Conservation (phyloP, 768 basidiomycete species). For the Podaxis pistillaris region DNA sequence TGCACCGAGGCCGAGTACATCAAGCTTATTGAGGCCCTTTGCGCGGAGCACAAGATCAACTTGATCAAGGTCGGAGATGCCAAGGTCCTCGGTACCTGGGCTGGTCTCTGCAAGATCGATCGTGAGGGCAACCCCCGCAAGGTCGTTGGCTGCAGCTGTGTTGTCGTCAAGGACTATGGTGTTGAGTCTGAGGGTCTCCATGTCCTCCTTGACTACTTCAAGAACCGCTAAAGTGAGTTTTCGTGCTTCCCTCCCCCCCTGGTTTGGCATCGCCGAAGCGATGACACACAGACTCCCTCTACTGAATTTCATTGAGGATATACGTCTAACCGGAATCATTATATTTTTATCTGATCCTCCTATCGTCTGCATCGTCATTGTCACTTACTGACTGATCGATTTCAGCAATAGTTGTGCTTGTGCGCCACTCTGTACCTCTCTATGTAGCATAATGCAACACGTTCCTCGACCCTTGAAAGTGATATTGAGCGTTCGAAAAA, state of each 20-base stretch:
- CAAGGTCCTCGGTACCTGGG: conserved; percentile 98
- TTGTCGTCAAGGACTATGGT: conserved; percentile 98
- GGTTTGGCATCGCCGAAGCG: conserved; percentile 28
- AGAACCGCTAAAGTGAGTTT: conserved; percentile 70
- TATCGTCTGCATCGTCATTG: background rate
- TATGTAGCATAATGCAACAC: conserved; percentile 11
- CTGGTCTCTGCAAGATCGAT: conserved; percentile 99
- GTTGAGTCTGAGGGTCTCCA: conserved; percentile 92
- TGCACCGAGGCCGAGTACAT: conserved; percentile 99
- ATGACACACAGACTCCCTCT: conserved; percentile 95
- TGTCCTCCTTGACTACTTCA: conserved; percentile 95
- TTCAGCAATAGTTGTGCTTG: conserved; percentile 6
- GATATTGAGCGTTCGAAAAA: background rate
- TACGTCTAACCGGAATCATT: conserved; percentile 88
- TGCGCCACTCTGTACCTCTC: conserved; percentile 7
- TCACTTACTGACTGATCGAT: conserved; percentile 15
- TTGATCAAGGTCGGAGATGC: conserved; percentile 99
- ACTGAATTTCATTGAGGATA: conserved; percentile 78
- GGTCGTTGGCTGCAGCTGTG: conserved; percentile 89
- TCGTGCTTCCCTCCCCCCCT: conserved; percentile 21
- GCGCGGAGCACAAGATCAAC: conserved; percentile 99
- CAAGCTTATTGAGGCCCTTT: conserved; percentile 99
- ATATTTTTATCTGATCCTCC: conserved; percentile 63
- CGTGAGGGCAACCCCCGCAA: conserved; percentile 98
- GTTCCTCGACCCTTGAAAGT: background rate